phyloP scores from a whole-genome alignment of 345 rosid genomes.

The Syzygium oleosum region DNA sequence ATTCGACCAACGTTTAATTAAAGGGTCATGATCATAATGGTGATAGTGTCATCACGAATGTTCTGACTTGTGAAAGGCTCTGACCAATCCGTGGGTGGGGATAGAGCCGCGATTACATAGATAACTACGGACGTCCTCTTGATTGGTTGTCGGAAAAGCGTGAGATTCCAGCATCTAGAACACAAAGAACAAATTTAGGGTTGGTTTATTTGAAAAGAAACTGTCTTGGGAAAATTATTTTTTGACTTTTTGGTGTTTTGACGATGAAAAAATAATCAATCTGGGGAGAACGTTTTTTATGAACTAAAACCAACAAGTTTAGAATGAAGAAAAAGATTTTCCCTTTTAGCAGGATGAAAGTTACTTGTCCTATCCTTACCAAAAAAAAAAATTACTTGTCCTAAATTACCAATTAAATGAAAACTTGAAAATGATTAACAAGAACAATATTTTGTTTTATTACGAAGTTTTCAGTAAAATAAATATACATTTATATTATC shows the following conservation, averaged over 20 bases:
- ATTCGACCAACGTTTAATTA: background rate
- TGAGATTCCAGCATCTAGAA: background rate
- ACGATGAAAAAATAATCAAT: background rate
- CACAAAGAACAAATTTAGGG: background rate
- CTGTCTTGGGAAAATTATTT: background rate
- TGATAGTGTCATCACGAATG: background rate
- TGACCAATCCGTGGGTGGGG: background rate
- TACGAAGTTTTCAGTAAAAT: background rate
- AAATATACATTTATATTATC: background rate
- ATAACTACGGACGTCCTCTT: background rate
- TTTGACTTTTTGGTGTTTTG: fast-evolving
- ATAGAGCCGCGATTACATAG: background rate
- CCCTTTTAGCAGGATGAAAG: background rate
- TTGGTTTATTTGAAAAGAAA: background rate
- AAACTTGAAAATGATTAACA: background rate
- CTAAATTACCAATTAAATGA: background rate
- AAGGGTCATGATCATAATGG: background rate
- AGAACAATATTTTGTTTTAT: background rate
- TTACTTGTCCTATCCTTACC: background rate
- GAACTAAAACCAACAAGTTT: background rate
- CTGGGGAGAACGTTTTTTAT: no score
- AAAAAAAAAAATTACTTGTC: background rate
- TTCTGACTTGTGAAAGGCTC: background rate
- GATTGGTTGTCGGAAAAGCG: background rate
- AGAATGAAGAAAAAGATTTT: background rate